Conservation (phyloP, 2,329 filamentous ascomycete genomes). For the Talaromyces sp. region DNA sequence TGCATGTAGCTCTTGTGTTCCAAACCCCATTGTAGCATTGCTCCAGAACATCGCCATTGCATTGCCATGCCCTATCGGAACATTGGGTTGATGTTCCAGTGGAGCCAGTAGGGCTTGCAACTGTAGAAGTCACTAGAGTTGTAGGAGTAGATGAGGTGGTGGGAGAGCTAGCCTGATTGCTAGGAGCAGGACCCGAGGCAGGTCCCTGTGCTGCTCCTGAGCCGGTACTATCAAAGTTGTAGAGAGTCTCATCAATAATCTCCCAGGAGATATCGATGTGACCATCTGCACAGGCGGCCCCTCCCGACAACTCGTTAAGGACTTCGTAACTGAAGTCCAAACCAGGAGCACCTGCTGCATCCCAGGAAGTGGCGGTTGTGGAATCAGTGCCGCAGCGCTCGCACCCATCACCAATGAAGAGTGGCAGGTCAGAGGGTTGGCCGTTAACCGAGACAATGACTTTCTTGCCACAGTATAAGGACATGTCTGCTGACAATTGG, state of each 20-base stretch:
- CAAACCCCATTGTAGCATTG: slow-evolving; percentile 9
- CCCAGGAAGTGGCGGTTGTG: slow-evolving; percentile 4
- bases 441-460: slow-evolving; percentile 16
- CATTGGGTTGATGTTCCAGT: neutral
- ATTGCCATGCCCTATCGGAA: slow-evolving; percentile 4
- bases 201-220: neutral
- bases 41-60: slow-evolving; percentile 9
- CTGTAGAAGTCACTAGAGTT: slow-evolving; percentile 3
- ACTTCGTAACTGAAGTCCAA: slow-evolving; percentile 13
- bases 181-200: neutral
- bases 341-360: slow-evolving; percentile 1
- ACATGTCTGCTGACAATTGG: slow-evolving; percentile 11
- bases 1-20: slow-evolving; percentile 8
- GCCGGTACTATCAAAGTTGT: slow-evolving; percentile 11
- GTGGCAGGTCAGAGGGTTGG: slow-evolving; percentile 12
- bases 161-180: slow-evolving; percentile 2
- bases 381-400: slow-evolving; percentile 13
- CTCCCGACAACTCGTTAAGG: slow-evolving; percentile 8
- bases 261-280: slow-evolving; percentile 15
- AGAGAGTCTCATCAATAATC: slow-evolving; percentile 17
- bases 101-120: neutral
- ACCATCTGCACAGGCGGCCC: slow-evolving; percentile 12
- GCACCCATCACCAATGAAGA: slow-evolving; percentile 18
- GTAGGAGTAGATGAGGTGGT: slow-evolving; percentile 2
- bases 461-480: slow-evolving; percentile 16